Evolutionary conservation across 2,329 filamentous ascomycete genomes (phyloP).

Genomic region (Diaporthe australafricana): DNA sequence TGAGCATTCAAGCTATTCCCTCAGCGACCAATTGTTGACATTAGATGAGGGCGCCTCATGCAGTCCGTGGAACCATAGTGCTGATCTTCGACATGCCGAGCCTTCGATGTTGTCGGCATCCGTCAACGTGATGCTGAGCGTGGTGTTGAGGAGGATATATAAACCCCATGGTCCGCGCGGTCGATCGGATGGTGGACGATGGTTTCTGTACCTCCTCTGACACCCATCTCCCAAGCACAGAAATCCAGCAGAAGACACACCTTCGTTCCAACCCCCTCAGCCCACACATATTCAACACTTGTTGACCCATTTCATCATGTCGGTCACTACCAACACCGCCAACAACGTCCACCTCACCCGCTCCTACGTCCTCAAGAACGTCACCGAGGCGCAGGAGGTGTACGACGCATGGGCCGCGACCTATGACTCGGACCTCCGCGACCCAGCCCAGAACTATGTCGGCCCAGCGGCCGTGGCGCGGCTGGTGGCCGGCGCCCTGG

Average conservation of each 20-base stretch:
- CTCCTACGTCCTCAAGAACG: conserved; percentile 22
- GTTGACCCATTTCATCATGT: conserved; percentile 8
- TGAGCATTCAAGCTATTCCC: conserved; percentile 26
- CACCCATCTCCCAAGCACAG: conserved; percentile 3
- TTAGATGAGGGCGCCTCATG: conserved; percentile 12
- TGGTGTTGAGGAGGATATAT: conserved; percentile 14
- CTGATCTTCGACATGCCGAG: conserved; percentile 27
- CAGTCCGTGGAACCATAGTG: conserved; percentile 19
- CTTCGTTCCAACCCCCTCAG: neutral
- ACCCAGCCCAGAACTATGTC: conserved; percentile 21
- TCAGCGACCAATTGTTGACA: conserved; percentile 24
- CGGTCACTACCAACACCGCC: conserved; percentile 24
- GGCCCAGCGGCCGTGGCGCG: conserved; percentile 19
- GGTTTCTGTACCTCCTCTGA: neutral
- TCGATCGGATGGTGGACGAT: neutral
- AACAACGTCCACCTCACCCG: conserved; percentile 27
- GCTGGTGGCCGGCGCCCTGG: neutral
- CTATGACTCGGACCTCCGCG: conserved; percentile 27
- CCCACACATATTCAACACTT: neutral
- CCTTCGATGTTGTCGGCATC: conserved; percentile 26
- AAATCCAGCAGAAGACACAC: neutral
- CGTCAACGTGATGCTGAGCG: neutral
- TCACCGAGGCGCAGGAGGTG: conserved; percentile 20
- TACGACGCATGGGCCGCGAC: conserved; percentile 18
- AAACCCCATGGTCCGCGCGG: conserved; percentile 9